Evolutionary conservation across 306 rosid species (phyloP), one percentile per base, ranked within the genome.

Genomic region (Senna tora): DNA sequence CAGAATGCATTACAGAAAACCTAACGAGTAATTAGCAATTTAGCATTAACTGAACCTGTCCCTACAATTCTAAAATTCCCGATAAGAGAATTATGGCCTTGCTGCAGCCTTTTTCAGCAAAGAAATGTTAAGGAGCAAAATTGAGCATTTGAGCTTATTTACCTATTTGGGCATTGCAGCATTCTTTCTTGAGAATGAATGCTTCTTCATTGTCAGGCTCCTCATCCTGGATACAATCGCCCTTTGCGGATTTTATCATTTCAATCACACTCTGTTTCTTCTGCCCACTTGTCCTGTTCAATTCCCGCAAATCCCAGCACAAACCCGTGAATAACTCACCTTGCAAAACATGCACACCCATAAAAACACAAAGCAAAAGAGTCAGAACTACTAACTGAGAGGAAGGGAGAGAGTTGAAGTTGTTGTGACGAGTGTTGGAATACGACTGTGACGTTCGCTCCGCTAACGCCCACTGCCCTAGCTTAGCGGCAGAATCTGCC

Each of bases 211-310:
- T 82, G 20, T 84, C 96, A 39, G 89, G 66, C 66, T 82, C 96
- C 19, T 89, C 97, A 53, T 86, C 92, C 71, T 75, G 84, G 39
- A 77, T 39, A 69, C 61, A 51, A 72, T 75, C 9, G 53, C 9
- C 79, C 79, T 86, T 87, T 43, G 94, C 88, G 5, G 94, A 89
- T 78, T 87, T 87, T 79, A 93, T 85, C 87, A 93, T 89, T 82
- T 93, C 98, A 69, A 86, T 77, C 78, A 93, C 87, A 81, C 89
- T 89, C 80, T 82, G 83, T 81, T 73, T 89, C 79, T 87, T 93
- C 82, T 79, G 88, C 69, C 86, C 90, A 15, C 79, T 80, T 80
- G 85, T 83, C 86, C 97, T 90, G 79, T 69, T 57, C 9, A 73
- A 67, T 47, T 67, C 41, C 62, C 76, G 39, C 33, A 72, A 41